Base-by-base conservation (phyloP, 805 yeast genomes). In the Saccharomycopsis synnaedendra region DNA sequence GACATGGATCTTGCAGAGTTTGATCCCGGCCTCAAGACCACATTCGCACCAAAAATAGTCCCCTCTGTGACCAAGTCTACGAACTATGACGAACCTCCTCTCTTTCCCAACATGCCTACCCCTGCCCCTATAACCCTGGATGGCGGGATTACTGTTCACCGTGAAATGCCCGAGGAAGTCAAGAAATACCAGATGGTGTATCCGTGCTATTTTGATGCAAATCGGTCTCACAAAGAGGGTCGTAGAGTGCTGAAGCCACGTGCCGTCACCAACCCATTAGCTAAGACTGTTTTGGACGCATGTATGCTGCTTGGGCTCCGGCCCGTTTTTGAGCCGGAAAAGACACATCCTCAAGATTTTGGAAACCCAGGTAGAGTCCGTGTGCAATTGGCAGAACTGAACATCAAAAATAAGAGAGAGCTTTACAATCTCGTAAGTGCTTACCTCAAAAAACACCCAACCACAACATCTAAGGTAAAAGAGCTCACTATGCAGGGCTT, bases 331-430 rank as follows among this genome's bases (percentile, higher is more conserved):
- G 93, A 85, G 64, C 79, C 90, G 52, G 86, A 83, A 51, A 93
- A 88, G 66, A 64, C 83, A 1, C 98, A 90, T 65, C 97, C 97
- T 8, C 95, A 89, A 63, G 97, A 90, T 65, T 93, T 82, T 74
- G 95, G 97, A 55, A 90, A 90, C 60, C 94, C 97, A 4, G 98
- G 98, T n/a, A 74, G 97, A 58, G 89, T 93, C 35, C 76, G 95
- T 55, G 82, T 88, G 28, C 68, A 78, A 41, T 55, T 86, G 39
- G 82, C 78, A 57, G 72, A 74, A 43, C 64, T 71, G 7, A 79
- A 77, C 1, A 34, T 34, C 36, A 9, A 9, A n/a, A 76, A 74
- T 53, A 88, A 89, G 61, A 76, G 94, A 56, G 78, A 76, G 43
- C 64, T 90, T 42, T 67, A 84, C 62, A 68, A 69, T 32, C 69